Percentiles rank a stretch among this genome's conserved stretches.
These are phyloP conservation scores for Fusarium abutilonis DNA, from an alignment of 2,329 filamentous ascomycete genomes.

Conservation along the genomic window DNA sequence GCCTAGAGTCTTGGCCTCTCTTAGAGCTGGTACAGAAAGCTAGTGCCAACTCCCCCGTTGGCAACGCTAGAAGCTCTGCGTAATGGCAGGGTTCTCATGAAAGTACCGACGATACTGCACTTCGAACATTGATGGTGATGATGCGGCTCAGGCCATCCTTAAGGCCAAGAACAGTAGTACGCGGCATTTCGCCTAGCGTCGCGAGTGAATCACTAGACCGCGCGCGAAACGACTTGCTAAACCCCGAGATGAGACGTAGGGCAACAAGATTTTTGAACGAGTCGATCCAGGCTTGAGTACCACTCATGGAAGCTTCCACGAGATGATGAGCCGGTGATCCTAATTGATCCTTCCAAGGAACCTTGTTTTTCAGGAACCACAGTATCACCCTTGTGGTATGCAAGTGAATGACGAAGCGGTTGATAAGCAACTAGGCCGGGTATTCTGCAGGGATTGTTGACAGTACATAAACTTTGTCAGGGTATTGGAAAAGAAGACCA, in stretches of 20 bases:
- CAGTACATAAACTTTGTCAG: constrained; percentile 30
- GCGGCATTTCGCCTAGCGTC: constrained; percentile 6
- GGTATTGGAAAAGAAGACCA: constrained; percentile 22
- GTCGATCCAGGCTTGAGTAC: background rate
- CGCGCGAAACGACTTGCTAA: background rate
- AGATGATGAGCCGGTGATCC: constrained; percentile 28
- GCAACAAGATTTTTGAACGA: background rate
- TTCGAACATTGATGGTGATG: background rate
- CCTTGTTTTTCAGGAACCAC: constrained; percentile 21
- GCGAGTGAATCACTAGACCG: background rate
- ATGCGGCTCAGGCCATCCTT: background rate
- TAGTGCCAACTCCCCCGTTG: constrained; percentile 8
- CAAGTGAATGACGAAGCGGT: constrained; percentile 35
- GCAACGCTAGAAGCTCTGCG: background rate
- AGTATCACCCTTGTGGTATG: constrained; percentile 16
- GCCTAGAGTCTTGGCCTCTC: background rate
- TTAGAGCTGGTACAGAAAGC: background rate
- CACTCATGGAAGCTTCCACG: constrained; percentile 28
- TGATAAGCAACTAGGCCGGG: constrained; percentile 27
- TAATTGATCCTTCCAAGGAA: constrained; percentile 13
- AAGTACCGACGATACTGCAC: background rate
- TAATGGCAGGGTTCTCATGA: constrained; percentile 7
- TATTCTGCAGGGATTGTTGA: constrained; percentile 19
- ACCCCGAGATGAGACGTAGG: constrained; percentile 2
- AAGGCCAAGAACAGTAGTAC: background rate